Conservation (phyloP, 1,284 basidiomycete genomes). For the Inonotus hispidus region DNA sequence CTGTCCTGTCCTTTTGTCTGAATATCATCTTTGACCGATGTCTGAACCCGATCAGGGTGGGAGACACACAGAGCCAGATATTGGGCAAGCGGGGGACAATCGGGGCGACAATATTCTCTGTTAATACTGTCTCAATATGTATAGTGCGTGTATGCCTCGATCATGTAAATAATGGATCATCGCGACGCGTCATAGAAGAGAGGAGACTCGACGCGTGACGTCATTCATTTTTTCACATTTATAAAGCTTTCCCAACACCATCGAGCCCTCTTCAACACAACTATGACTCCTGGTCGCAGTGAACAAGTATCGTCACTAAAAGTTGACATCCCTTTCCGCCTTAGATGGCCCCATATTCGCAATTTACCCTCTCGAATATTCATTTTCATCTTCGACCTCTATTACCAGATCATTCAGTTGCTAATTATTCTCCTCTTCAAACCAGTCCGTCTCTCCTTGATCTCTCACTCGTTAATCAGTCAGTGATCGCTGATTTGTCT, state of each 20-base stretch:
- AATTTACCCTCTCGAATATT: constrained; percentile 10
- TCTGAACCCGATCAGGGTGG: too few relatives aligned
- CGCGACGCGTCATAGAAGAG: too few relatives aligned
- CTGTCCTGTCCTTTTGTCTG: too few relatives aligned
- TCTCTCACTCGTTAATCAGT: background rate
- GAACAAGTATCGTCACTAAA: background rate
- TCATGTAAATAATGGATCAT: too few relatives aligned
- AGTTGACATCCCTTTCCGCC: background rate
- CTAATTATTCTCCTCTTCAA: constrained; percentile 39
- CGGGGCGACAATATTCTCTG: too few relatives aligned
- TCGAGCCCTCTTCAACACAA: background rate
- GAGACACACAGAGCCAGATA: too few relatives aligned
- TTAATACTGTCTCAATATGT: too few relatives aligned
- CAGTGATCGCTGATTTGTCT: constrained; percentile 18
- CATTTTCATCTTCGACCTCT: constrained; percentile 28
- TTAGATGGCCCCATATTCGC: constrained; percentile 5
- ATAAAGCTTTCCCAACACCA: too few relatives aligned
- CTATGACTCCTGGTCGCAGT: background rate
- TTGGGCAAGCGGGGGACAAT: too few relatives aligned
- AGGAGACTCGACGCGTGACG: background rate
- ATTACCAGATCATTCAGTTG: constrained; percentile 35
- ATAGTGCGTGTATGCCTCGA: too few relatives aligned
- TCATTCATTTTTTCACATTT: background rate
- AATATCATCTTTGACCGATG: too few relatives aligned
- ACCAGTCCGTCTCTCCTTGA: constrained; percentile 28